Conservation (phyloP, 192 early-diverging fungal species). For the Coemansia erecta region DNA sequence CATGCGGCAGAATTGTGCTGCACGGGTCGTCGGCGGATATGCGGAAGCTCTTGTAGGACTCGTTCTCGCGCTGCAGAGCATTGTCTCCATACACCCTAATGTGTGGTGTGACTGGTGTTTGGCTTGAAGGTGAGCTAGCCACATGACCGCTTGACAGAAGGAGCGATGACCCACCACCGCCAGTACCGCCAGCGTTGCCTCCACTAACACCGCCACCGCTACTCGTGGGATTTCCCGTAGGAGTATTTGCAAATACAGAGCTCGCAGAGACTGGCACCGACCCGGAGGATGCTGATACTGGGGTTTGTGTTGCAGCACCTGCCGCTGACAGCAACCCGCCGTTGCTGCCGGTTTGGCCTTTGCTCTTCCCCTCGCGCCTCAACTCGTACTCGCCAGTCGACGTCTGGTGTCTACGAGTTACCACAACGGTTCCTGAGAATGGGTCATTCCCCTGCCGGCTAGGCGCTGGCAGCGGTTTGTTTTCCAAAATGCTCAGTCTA, state of each 20-base stretch:
- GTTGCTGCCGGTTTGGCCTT: neutral
- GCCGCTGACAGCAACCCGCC: neutral
- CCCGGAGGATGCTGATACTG: too few species aligned
- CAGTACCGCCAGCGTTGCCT: neutral
- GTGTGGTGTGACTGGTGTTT: slow-evolving; percentile 48
- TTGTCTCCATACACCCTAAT: slow-evolving; percentile 88
- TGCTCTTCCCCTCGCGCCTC: slow-evolving; percentile 30
- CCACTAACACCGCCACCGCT: neutral
- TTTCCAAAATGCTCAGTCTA: slow-evolving; percentile 44
- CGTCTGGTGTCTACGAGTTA: slow-evolving; percentile 26
- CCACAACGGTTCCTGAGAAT: slow-evolving; percentile 25
- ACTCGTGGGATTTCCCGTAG: too few species aligned
- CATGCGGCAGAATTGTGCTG: slow-evolving; percentile 78
- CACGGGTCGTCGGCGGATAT: slow-evolving; percentile 79
- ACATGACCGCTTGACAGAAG: slow-evolving; percentile 24
- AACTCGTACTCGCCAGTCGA: slow-evolving; percentile 21
- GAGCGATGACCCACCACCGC: slow-evolving; percentile 29
- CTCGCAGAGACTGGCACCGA: too few species aligned
- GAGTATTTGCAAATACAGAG: too few species aligned
- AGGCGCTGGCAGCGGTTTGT: slow-evolving; percentile 49
- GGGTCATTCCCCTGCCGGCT: slow-evolving; percentile 31
- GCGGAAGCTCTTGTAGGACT: slow-evolving; percentile 84
- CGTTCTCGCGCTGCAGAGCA: slow-evolving; percentile 59
- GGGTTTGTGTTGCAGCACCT: too few species aligned
- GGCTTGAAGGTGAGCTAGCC: slow-evolving; percentile 16